These are phyloP conservation scores for Xeromyces bisporus DNA, from an alignment of 495 filamentous ascomycete species.

Conservation along the genomic window DNA sequence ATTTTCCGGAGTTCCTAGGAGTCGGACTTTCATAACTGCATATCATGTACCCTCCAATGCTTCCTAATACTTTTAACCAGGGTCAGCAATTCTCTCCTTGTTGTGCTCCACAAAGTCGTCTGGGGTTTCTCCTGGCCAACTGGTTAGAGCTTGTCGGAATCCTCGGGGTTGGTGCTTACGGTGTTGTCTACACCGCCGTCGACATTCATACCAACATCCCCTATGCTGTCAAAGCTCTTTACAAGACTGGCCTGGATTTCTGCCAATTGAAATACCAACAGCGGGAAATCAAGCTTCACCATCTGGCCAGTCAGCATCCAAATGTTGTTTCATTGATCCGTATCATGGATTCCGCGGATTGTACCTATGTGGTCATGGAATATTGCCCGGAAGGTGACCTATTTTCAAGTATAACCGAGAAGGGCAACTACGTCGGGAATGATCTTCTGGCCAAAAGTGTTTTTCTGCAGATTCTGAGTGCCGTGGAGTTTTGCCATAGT, in stretches of 20 bases:
- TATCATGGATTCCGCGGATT: constrained; percentile 85
- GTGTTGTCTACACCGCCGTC: constrained; percentile 86
- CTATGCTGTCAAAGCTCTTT: constrained; percentile 94
- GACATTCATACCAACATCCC: constrained; percentile 66
- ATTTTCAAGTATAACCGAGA: constrained; percentile 93
- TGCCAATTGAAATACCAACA: constrained; percentile 82
- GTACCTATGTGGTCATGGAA: constrained; percentile 93
- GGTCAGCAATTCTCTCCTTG: constrained; percentile 36
- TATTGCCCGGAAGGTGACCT: constrained; percentile 95
- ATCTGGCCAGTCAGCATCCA: constrained; percentile 69
- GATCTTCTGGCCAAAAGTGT: constrained; percentile 72
- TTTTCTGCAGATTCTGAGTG: constrained; percentile 94
- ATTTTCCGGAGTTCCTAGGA: too few relatives aligned
- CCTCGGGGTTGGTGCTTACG: constrained; percentile 88
- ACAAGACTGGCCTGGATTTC: constrained; percentile 76
- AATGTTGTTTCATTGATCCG: constrained; percentile 90
- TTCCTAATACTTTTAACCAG: constrained; percentile 45
- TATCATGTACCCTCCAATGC: constrained; percentile 36
- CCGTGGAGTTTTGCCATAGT: constrained; percentile 87
- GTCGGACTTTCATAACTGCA: too few relatives aligned
- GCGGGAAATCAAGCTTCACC: constrained; percentile 81
- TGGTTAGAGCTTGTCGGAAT: constrained; percentile 70
- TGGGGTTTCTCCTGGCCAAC: constrained; percentile 70
- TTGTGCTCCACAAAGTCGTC: constrained; percentile 60
- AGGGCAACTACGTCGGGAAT: constrained; percentile 81